Evolutionary conservation across 1,284 basidiomycete genomes (phyloP), one percentile per base, ranked within the genome.

Genomic region (Marasmius fiardii): DNA sequence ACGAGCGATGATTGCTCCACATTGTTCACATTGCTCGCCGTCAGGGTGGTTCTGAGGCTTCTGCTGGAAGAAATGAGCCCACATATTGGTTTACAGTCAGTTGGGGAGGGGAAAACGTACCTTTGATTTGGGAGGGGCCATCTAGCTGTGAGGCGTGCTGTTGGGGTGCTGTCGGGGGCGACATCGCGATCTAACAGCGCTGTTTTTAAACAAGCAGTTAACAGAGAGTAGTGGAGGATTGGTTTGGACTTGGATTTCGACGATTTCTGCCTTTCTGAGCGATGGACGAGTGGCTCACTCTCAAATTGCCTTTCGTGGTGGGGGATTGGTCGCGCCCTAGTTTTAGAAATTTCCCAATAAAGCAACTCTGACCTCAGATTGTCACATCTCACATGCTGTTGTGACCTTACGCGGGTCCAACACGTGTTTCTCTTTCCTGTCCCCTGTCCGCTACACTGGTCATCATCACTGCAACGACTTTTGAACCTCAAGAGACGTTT

Each of bases 21-120:
- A 57, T 16, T 41, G n/a, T 28, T n/a, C 28, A 31, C 55, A 57
- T 52, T 52, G 39, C n/a, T 41, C 39, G n/a, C 39, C 39, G 7
- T 41, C 39, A 14, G 39, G 39, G 16, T 41, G 39, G 39, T 41
- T 41, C 4, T 41, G 39, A 41, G 39, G 39, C 20, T 41, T 41
- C 39, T 41, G 7, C n/a, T 1, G 2, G n/a, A 2, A 41, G 39
- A n/a, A 20, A 20, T 41, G 20, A n/a, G 3, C n/a, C 8, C 16
- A 41, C n/a, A 41, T 7, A 1, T 41, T n/a, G 7, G 39, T 31
- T n/a, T n/a, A n/a, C 28, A 41, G 12, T 41, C 12, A 28, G 16
- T 16, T 16, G 16, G 44, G 24, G 20, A 24, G 4, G 44, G 44
- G 24, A 7, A 24, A 23, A 5, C 16, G 6, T 16, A 24, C 26